phyloP scores from a whole-genome alignment of 2,329 filamentous ascomycete species.

The Juglanconis juglandina region DNA sequence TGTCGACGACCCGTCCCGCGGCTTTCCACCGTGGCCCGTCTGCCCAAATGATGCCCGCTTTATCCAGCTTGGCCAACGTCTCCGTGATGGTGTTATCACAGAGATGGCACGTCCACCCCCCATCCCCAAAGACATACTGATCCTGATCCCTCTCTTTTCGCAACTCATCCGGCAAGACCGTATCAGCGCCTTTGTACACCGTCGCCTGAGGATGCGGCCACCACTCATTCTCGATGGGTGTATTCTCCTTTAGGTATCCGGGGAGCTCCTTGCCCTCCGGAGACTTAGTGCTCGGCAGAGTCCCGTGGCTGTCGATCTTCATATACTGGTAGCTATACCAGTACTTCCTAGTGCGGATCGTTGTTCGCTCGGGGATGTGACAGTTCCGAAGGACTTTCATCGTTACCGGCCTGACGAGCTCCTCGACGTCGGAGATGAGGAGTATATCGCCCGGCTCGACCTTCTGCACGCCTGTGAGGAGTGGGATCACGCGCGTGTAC shows the following conservation, averaged over 20 bases:
- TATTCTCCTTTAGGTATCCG: background rate
- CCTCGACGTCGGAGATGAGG: conserved; percentile 50
- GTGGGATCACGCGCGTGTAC: conserved; percentile 36
- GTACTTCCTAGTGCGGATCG: conserved; percentile 33
- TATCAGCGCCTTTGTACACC: conserved; percentile 34
- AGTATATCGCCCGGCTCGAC: conserved; percentile 37
- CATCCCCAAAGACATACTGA: conserved; percentile 34
- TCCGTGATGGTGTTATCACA: conserved; percentile 41
- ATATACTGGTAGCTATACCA: conserved; percentile 38
- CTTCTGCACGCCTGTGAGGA: conserved; percentile 29
- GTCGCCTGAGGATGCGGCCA: conserved; percentile 46
- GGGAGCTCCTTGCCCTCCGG: no score
- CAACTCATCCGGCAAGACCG: conserved; percentile 38
- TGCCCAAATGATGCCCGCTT: conserved; percentile 42
- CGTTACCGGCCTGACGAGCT: conserved; percentile 37
- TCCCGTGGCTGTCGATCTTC: conserved; percentile 18
- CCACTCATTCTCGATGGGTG: conserved; percentile 23
- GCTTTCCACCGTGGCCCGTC: conserved; percentile 39
- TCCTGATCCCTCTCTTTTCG: conserved; percentile 26
- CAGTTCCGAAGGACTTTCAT: conserved; percentile 34
- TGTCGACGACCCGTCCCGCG: conserved; percentile 35
- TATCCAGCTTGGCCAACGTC: conserved; percentile 30
- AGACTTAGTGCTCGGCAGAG: background rate
- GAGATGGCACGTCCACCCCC: conserved; percentile 44
- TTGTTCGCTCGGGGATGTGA: conserved; percentile 30